Percentiles rank a stretch among this genome's conserved stretches.
Evolutionary conservation across 2,329 filamentous ascomycete species (phyloP).

Genomic region (Fusarium dlaminii): DNA sequence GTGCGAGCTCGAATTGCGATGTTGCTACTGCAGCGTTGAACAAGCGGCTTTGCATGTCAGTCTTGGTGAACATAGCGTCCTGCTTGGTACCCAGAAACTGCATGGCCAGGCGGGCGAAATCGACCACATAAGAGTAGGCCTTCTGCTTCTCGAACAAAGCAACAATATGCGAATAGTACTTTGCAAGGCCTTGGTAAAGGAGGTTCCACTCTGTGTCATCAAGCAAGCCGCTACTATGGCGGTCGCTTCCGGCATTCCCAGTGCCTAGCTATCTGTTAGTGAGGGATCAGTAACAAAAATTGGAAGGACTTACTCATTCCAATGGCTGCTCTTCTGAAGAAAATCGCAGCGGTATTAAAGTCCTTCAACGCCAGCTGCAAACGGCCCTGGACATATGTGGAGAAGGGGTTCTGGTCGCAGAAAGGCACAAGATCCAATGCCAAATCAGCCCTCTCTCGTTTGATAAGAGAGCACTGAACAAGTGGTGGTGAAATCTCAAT

Average conservation of each 20-base stretch:
- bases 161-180: slow-evolving; percentile 88
- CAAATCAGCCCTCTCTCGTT: slow-evolving; percentile 67
- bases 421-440: slow-evolving; percentile 67
- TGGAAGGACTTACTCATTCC: slow-evolving; percentile 75
- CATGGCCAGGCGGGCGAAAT: slow-evolving; percentile 81
- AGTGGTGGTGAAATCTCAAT: slow-evolving; percentile 70
- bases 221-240: slow-evolving; percentile 73
- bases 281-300: neutral
- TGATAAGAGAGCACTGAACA: slow-evolving; percentile 70
- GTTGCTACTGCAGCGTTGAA: slow-evolving; percentile 85
- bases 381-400: slow-evolving; percentile 85
- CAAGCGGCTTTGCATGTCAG: slow-evolving; percentile 81
- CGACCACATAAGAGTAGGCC: slow-evolving; percentile 81
- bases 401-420: slow-evolving; percentile 67
- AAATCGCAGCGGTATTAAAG: slow-evolving; percentile 74
- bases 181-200: slow-evolving; percentile 76
- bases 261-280: slow-evolving; percentile 54
- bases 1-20: slow-evolving; percentile 83
- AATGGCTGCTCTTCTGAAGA: slow-evolving; percentile 85
- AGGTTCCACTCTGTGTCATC: slow-evolving; percentile 78
- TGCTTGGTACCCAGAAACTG: slow-evolving; percentile 61
- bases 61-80: slow-evolving; percentile 58
- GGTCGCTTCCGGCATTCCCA: slow-evolving; percentile 56
- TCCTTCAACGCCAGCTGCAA: slow-evolving; percentile 79
- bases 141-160: slow-evolving; percentile 82